A percentile compares a stretch with the other conserved stretches of the same genome.
These are phyloP conservation scores for Paecilomyces fulvus DNA, from an alignment of 2,329 filamentous ascomycete species.

Conservation along the genomic window DNA sequence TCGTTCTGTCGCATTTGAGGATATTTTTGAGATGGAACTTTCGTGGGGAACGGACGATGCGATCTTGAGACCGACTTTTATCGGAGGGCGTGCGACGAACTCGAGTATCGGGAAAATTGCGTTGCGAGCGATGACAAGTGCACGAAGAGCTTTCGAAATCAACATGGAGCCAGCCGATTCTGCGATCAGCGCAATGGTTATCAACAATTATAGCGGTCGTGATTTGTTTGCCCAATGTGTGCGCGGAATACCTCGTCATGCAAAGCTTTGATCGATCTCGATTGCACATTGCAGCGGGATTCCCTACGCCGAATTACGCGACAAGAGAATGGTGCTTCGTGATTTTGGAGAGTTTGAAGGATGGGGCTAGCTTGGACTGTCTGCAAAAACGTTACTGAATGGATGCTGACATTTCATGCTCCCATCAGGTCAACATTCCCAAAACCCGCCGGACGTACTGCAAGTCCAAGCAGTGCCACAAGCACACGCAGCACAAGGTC, in stretches of 20 bases:
- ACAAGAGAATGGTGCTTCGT: background rate
- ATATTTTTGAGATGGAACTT: constrained; percentile 4
- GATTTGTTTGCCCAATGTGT: background rate
- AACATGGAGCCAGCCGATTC: background rate
- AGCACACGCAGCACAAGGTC: constrained; percentile 87
- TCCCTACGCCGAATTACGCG: background rate
- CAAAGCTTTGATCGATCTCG: background rate
- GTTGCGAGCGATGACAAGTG: background rate
- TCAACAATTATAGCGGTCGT: background rate
- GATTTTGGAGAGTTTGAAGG: background rate
- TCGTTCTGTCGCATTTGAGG: constrained; percentile 11
- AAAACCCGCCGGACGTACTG: constrained; percentile 97
- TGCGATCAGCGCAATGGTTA: background rate
- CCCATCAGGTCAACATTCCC: constrained; percentile 81
- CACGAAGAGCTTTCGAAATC: background rate
- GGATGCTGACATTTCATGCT: constrained; percentile 17
- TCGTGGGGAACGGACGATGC: background rate
- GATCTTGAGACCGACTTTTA: background rate
- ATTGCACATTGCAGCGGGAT: background rate
- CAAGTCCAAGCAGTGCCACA: constrained; percentile 92
- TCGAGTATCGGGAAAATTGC: background rate
- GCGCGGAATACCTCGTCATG: background rate
- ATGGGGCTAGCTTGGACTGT: constrained; percentile 10
- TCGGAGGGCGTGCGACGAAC: background rate
- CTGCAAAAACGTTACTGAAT: constrained; percentile 3